These are phyloP conservation scores for Passiflora organensis DNA, from an alignment of 345 rosid species.

Conservation along the genomic window DNA sequence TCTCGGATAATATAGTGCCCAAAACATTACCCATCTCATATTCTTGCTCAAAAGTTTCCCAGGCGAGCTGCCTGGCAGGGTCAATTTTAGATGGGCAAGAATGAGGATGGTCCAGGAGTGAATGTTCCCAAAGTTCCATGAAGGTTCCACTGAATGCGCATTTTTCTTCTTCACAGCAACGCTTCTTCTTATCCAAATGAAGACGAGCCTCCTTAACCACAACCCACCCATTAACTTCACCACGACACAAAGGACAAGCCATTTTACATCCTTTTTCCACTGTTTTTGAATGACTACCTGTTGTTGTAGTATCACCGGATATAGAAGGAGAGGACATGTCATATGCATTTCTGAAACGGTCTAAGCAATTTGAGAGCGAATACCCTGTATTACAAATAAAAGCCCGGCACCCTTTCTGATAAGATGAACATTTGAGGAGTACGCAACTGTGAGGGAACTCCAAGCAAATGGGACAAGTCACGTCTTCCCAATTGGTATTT, in stretches of 20 bases:
- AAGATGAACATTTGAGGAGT: slow-evolving; percentile 80
- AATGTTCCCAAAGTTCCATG: slow-evolving; percentile 61
- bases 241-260: slow-evolving; percentile 89
- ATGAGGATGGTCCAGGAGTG: slow-evolving; percentile 75
- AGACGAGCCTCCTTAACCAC: slow-evolving; percentile 65
- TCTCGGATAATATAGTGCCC: slow-evolving; percentile 97
- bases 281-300: slow-evolving; percentile 23
- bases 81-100: slow-evolving; percentile 83
- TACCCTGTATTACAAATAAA: slow-evolving; percentile 84
- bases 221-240: slow-evolving; percentile 85
- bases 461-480: slow-evolving; percentile 85
- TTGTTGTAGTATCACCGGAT: slow-evolving; percentile 30
- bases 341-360: slow-evolving; percentile 71
- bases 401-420: slow-evolving; percentile 73
- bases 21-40: slow-evolving; percentile 89
- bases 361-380: slow-evolving; percentile 87
- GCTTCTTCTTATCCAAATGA: slow-evolving; percentile 66
- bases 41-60: slow-evolving; percentile 98
- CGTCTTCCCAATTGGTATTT: slow-evolving; percentile 63
- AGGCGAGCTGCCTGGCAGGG: slow-evolving; percentile 86
- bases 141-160: slow-evolving; percentile 66
- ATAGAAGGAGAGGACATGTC: slow-evolving; percentile 51
- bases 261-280: slow-evolving; percentile 50
- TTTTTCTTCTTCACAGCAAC: slow-evolving; percentile 67
- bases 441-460: slow-evolving; percentile 89